phyloP scores from a whole-genome alignment of 768 basidiomycete species.

The Phylloporus sp. region DNA sequence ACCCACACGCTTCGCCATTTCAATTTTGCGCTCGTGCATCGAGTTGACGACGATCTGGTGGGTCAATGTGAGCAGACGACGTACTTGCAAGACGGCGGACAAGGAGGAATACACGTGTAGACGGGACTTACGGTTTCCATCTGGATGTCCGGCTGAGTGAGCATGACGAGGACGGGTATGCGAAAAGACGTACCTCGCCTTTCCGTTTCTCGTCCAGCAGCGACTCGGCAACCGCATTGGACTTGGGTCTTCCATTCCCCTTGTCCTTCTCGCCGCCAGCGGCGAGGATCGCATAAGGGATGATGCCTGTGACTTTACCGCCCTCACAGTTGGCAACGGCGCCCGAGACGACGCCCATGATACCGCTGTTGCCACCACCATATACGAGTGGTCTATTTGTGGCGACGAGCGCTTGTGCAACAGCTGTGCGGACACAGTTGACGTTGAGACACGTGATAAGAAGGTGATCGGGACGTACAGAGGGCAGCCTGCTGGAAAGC shows the following conservation, averaged over 20 bases:
- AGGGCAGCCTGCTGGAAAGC: slow-evolving; percentile 65
- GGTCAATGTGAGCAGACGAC: slow-evolving; percentile 6
- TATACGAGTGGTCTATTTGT: slow-evolving; percentile 70
- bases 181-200: slow-evolving; percentile 31
- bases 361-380: slow-evolving; percentile 77
- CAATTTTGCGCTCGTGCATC: slow-evolving; percentile 87
- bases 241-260: slow-evolving; percentile 24
- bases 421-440: slow-evolving; percentile 39
- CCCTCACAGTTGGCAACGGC: slow-evolving; percentile 55
- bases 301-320: slow-evolving; percentile 72
- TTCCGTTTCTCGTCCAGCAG: slow-evolving; percentile 29
- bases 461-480: slow-evolving; percentile 45
- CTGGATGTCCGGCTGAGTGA: slow-evolving; percentile 9
- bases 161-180: background rate
- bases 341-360: slow-evolving; percentile 82
- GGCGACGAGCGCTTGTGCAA: slow-evolving; percentile 69
- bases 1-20: slow-evolving; percentile 78
- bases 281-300: slow-evolving; percentile 71
- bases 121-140: slow-evolving; percentile 30
- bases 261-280: slow-evolving; percentile 63
- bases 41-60: slow-evolving; percentile 67
- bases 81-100: background rate
- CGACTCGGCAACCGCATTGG: slow-evolving; percentile 14
- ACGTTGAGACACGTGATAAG: slow-evolving; percentile 2
- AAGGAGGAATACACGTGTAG: slow-evolving; percentile 4